Conservation (phyloP, 768 basidiomycete species). For the Russula emetica region DNA sequence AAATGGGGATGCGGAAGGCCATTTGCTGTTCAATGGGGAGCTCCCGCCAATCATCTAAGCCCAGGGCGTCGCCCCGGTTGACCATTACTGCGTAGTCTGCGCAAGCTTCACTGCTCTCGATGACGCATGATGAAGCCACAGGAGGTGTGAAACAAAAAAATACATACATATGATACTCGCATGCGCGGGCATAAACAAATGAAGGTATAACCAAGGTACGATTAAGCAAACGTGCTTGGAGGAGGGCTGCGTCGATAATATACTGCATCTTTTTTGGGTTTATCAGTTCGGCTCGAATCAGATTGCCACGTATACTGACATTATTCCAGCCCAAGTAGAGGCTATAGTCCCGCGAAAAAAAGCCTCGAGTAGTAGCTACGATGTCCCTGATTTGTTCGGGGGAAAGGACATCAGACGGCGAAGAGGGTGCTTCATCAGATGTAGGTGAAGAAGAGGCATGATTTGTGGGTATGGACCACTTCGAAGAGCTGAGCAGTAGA, state of each 20-base stretch:
- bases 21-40: constrained; percentile 37
- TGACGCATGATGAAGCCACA: background rate
- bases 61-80: constrained; percentile 42
- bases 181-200: constrained; percentile 45
- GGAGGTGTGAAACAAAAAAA: constrained; percentile 3
- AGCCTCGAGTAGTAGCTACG: constrained; percentile 40
- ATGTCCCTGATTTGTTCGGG: constrained; percentile 36
- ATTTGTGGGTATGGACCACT: background rate
- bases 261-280: constrained; percentile 40
- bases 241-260: constrained; percentile 44
- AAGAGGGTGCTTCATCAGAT: background rate
- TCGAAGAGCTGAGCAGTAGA: background rate
- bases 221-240: constrained; percentile 43
- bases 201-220: constrained; percentile 44
- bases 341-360: constrained; percentile 43
- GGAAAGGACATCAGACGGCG: constrained; percentile 27
- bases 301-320: constrained; percentile 31
- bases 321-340: constrained; percentile 48
- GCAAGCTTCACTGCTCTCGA: constrained; percentile 34
- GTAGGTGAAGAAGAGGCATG: background rate
- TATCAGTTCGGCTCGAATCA: background rate
- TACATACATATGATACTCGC: constrained; percentile 40
- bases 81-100: constrained; percentile 42
- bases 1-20: constrained; percentile 37
- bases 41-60: constrained; percentile 40